Percentiles rank a stretch among this genome's conserved stretches.
These are phyloP conservation scores for Eutrema yunnanense DNA, from an alignment of 345 rosid genomes.

Conservation along the genomic window DNA sequence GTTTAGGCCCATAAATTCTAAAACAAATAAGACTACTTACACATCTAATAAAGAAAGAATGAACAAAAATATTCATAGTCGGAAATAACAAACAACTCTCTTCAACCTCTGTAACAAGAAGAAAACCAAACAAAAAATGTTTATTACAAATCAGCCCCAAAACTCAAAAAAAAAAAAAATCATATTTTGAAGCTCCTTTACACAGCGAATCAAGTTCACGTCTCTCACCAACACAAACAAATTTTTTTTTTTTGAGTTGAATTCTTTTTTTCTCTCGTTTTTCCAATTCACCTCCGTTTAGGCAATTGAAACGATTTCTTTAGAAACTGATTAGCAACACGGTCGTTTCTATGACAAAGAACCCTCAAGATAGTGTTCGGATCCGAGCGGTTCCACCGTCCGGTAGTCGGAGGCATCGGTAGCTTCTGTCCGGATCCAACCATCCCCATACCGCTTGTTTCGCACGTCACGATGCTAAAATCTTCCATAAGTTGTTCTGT, in stretches of 20 bases:
- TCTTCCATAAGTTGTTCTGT: slow-evolving; percentile 83
- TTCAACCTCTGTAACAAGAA: slow-evolving; percentile 6
- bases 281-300: slow-evolving; percentile 35
- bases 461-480: slow-evolving; percentile 53
- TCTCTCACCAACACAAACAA: not conserved
- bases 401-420: slow-evolving; percentile 78
- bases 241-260: not conserved
- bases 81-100: not conserved
- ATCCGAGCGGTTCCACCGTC: slow-evolving; percentile 71
- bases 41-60: slow-evolving; percentile 11
- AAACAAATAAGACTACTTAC: not conserved
- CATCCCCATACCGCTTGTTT: slow-evolving; percentile 46
- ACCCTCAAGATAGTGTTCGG: slow-evolving; percentile 78
- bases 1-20: not conserved
- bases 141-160: not conserved
- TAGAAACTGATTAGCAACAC: slow-evolving; percentile 55
- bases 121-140: not conserved
- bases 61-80: not conserved
- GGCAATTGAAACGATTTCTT: slow-evolving; percentile 68
- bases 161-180: not conserved
- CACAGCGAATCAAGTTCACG: slow-evolving; percentile 1
- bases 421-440: slow-evolving; percentile 49
- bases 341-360: slow-evolving; percentile 73
- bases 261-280: not conserved
- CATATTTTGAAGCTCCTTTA: not conserved